Percentiles rank a stretch among this genome's conserved stretches.
These are phyloP conservation scores for Margaritispora aquatica DNA, from an alignment of 495 filamentous ascomycete genomes.

Conservation along the genomic window DNA sequence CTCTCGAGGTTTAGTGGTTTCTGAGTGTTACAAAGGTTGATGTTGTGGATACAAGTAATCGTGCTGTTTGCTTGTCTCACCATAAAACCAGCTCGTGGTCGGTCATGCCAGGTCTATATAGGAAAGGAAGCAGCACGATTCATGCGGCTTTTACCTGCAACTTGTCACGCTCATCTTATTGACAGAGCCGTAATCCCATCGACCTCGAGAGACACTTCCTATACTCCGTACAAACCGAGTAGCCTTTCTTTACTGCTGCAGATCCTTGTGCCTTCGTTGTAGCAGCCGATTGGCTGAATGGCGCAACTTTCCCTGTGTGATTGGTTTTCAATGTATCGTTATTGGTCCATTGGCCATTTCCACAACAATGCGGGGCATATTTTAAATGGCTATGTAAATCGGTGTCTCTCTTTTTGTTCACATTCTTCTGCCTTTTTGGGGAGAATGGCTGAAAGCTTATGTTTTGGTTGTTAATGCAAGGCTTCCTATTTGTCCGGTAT, in stretches of 20 bases:
- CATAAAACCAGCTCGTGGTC: not conserved
- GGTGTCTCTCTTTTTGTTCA: not conserved
- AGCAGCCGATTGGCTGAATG: not conserved
- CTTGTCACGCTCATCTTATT: not conserved
- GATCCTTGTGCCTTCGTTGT: not conserved
- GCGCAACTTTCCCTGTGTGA: not conserved
- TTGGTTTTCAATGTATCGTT: not conserved
- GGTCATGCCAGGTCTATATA: constrained; percentile 6
- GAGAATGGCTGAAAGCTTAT: no score
- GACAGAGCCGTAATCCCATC: not conserved
- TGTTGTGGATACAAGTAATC: no score
- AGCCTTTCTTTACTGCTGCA: no score
- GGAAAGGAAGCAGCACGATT: not conserved
- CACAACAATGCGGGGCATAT: no score
- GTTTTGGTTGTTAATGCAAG: not conserved
- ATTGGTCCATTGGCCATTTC: not conserved
- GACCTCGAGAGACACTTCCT: no score
- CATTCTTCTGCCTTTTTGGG: no score
- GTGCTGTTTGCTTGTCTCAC: no score
- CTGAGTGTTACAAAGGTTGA: not conserved
- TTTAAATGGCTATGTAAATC: no score
- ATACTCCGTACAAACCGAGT: no score
- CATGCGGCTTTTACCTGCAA: not conserved
- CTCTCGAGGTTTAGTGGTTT: no score
- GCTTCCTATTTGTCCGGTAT: not conserved